Percentiles rank a stretch among this genome's conserved stretches.
These are phyloP conservation scores for Mycena venus DNA, from an alignment of 768 basidiomycete genomes.

Conservation along the genomic window DNA sequence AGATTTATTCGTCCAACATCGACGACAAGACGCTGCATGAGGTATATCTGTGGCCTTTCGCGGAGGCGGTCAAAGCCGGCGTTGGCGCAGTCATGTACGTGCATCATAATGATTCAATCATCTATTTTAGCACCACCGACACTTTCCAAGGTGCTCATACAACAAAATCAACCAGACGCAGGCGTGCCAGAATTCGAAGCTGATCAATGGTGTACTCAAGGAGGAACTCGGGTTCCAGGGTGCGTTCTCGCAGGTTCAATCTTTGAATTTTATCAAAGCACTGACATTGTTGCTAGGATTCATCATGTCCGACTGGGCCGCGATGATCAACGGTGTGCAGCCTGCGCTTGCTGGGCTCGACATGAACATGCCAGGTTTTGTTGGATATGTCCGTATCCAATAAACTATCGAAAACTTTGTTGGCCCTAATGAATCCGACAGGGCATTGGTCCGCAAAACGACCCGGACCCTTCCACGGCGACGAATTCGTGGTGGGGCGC, in stretches of 20 bases:
- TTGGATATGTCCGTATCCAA: constrained; percentile 41
- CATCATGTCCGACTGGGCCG: constrained; percentile 59
- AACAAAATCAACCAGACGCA: constrained; percentile 58
- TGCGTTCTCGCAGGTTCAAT: not conserved
- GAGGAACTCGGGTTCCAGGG: constrained; percentile 64
- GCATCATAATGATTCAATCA: not conserved
- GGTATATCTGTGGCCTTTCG: constrained; percentile 42
- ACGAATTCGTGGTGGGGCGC: constrained; percentile 37
- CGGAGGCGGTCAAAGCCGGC: constrained; percentile 46
- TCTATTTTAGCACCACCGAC: not conserved
- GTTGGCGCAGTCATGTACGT: constrained; percentile 46
- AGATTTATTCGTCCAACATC: constrained; percentile 47
- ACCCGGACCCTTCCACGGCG: constrained; percentile 28
- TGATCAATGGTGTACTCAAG: constrained; percentile 60
- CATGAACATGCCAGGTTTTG: constrained; percentile 46
- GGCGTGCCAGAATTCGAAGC: constrained; percentile 58
- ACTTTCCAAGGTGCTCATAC: constrained; percentile 30
- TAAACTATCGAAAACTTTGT: too few relatives aligned
- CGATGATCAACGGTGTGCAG: constrained; percentile 41
- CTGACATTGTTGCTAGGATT: not conserved
- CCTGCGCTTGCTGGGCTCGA: constrained; percentile 36
- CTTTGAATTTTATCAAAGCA: not conserved
- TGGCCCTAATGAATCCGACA: not conserved
- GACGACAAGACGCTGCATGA: constrained; percentile 57
- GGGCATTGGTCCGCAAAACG: constrained; percentile 19